Base-by-base conservation (phyloP, 2,329 filamentous ascomycete genomes). In the Triangularia verruculosa region DNA sequence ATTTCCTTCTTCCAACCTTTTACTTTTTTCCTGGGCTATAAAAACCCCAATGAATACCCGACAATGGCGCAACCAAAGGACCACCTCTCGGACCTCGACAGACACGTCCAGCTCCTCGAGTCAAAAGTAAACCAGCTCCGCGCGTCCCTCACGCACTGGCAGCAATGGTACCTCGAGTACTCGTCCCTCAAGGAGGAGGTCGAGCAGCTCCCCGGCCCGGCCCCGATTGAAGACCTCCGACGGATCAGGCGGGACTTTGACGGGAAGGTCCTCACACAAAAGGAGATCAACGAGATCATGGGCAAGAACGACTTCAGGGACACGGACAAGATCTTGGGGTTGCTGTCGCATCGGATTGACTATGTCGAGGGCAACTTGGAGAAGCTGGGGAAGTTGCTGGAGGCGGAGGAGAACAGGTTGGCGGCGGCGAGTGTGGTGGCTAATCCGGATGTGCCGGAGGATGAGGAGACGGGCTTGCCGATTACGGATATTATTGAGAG, bases 401-500 rank as follows among this genome's bases (percentile, higher is more conserved):
- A 86, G 64, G 76, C 81, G 1, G 86, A 86, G 6, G 88, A 96
- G 75, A 83, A 88, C 66, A 89, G 89, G 71, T 78, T 94, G 57
- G 85, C 86, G 15, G 86, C 86, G 9, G 82, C 89, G 11, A 80
- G 86, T 9, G 78, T 87, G 3, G 76, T 86, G 52, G 84, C 82
- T 62, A 82, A 87, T 24, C 84, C 88, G 0, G 86, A 88, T 61
- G 80, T 83, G 53, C 81, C 80, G 59, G 66, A 63, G 7, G 71
- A 72, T 28, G 87, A 90, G 65, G 89, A 90, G 65, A 87, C 88
- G 12, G 88, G 87, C 1, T 79, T 93, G 59, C 91, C 93, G 0
- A 85, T 98, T 64, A 93, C 90, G 30, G 95, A 98, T 71, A 98
- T 99, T 68, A 82, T 92, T 61, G 95, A 99, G 76, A 87, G 96